A percentile compares a stretch with the other conserved stretches of the same genome.
Evolutionary conservation across 2,329 filamentous ascomycete genomes (phyloP).

Genomic region (Pyrenochaeta sp.): DNA sequence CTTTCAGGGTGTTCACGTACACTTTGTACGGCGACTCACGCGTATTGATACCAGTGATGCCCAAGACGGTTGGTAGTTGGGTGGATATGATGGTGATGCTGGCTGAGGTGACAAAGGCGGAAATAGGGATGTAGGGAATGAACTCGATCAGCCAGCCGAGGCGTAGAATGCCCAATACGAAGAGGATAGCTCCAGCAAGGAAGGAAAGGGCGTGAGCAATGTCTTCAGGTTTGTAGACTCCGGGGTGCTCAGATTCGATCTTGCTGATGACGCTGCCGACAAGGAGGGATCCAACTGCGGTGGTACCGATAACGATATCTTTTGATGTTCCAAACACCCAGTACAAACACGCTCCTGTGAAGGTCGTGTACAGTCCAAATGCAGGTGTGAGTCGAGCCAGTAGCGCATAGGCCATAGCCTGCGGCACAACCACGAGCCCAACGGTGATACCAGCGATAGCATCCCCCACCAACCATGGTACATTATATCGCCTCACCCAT

Average conservation of each 20-base stretch:
- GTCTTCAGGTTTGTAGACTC: conserved; percentile 65
- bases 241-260: conserved; percentile 65
- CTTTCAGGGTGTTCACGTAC: conserved; percentile 81
- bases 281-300: conserved; percentile 92
- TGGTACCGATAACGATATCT: conserved; percentile 95
- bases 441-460: conserved; percentile 63
- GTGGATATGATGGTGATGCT: conserved; percentile 87
- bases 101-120: conserved; percentile 96
- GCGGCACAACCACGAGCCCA: conserved; percentile 83
- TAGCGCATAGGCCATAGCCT: conserved; percentile 92
- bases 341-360: conserved; percentile 92
- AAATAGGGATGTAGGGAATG: conserved; percentile 88
- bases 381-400: conserved; percentile 79
- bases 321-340: conserved; percentile 98
- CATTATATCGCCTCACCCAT: conserved; percentile 41
- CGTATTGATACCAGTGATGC: conserved; percentile 76
- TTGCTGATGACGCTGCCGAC: conserved; percentile 79
- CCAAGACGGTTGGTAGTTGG: conserved; percentile 82
- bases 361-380: conserved; percentile 91
- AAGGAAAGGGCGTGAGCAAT: conserved; percentile 83
- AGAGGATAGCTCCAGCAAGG: conserved; percentile 78
- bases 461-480: conserved; percentile 43
- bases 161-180: conserved; percentile 79
- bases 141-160: conserved; percentile 92
- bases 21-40: conserved; percentile 81